Evolutionary conservation across 306 rosid genomes (phyloP).

Genomic region (Vigna reflexopilosa): DNA sequence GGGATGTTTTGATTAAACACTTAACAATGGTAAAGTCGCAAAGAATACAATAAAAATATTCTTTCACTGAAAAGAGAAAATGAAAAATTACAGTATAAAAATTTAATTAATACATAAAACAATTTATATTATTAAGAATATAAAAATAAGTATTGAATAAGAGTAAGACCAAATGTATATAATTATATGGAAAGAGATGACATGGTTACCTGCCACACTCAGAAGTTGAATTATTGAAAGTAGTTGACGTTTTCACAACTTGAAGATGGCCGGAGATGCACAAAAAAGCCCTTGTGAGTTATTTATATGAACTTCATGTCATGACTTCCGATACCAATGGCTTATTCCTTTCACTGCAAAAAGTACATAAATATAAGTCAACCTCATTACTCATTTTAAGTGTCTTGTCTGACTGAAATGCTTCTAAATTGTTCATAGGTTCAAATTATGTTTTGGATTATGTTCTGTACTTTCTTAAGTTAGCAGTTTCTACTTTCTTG

Average conservation of each 20-base stretch:
- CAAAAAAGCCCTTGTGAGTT: conserved; percentile 2
- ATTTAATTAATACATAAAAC: too few species aligned
- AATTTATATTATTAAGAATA: too few species aligned
- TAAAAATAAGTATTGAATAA: too few species aligned
- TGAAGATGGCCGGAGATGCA: neutral
- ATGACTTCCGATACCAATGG: neutral
- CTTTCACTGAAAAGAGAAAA: neutral
- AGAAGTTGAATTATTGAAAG: neutral
- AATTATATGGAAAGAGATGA: neutral
- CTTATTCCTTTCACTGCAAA: too few species aligned
- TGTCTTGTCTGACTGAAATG: neutral
- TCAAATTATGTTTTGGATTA: neutral
- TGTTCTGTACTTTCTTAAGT: neutral
- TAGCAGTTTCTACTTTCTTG: neutral
- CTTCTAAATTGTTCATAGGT: neutral
- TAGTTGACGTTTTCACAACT: neutral
- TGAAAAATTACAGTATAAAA: too few species aligned
- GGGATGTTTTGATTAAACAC: neutral
- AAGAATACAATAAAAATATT: neutral
- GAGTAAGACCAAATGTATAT: too few species aligned
- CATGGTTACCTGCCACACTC: neutral
- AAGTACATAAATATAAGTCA: neutral
- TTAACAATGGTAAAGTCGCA: neutral
- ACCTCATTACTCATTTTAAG: too few species aligned
- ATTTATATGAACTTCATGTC: neutral